phyloP scores from a whole-genome alignment of 768 basidiomycete genomes.

The Suillus weaverae region DNA sequence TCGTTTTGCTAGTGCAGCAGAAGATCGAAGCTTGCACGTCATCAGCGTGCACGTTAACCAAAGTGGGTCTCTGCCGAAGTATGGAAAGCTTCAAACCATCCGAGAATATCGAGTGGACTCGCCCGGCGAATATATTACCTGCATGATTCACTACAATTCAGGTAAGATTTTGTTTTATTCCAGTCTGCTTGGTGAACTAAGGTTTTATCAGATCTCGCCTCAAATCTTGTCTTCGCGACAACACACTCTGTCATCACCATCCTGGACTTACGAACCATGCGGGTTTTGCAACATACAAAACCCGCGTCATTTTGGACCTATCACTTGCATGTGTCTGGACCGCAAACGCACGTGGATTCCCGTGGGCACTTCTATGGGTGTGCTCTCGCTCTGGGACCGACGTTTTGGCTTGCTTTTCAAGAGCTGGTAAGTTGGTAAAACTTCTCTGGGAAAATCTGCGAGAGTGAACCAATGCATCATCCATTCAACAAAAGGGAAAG shows the following conservation, averaged over 20 bases:
- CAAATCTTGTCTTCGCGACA: slow-evolving; percentile 84
- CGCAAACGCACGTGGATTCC: slow-evolving; percentile 85
- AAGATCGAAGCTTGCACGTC: slow-evolving; percentile 81
- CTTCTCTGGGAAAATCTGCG: slow-evolving; percentile 49
- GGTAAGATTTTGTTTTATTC: slow-evolving; percentile 42
- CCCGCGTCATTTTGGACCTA: slow-evolving; percentile 82
- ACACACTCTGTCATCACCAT: slow-evolving; percentile 74
- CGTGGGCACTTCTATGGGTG: slow-evolving; percentile 83
- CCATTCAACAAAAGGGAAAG: slow-evolving; percentile 85
- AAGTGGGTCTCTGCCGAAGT: slow-evolving; percentile 75
- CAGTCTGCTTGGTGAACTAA: neutral
- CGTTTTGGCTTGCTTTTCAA: slow-evolving; percentile 88
- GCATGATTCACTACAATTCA: slow-evolving; percentile 78
- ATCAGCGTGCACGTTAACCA: slow-evolving; percentile 78
- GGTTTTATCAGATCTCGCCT: slow-evolving; percentile 57
- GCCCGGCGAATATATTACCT: slow-evolving; percentile 78
- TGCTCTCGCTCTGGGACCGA: slow-evolving; percentile 90
- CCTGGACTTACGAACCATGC: slow-evolving; percentile 86
- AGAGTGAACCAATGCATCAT: slow-evolving; percentile 74
- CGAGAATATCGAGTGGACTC: slow-evolving; percentile 76
- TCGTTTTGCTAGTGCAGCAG: slow-evolving; percentile 86
- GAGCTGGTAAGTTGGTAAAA: slow-evolving; percentile 77
- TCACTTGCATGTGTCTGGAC: slow-evolving; percentile 83
- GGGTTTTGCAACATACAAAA: slow-evolving; percentile 71
- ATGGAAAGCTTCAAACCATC: slow-evolving; percentile 73